Percentiles rank a stretch among this genome's conserved stretches.
These are phyloP conservation scores for Aegilops tauschii DNA, from an alignment of 176 grass and related monocot genomes.

Conservation along the genomic window DNA sequence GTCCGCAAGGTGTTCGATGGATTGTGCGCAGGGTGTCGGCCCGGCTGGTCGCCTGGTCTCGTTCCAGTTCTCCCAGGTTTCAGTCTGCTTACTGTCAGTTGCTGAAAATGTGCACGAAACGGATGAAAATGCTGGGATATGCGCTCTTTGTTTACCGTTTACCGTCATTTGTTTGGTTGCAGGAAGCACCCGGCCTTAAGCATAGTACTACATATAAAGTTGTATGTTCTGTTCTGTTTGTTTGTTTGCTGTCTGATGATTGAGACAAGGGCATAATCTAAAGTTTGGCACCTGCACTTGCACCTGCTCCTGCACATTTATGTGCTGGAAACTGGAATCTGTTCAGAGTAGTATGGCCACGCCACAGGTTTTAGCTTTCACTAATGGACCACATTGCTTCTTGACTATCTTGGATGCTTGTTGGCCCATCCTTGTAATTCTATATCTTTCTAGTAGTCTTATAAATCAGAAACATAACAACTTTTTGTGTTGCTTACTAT, in stretches of 20 bases:
- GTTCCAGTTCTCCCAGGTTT: background rate
- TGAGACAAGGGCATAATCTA: background rate
- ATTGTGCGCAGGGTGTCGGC: background rate
- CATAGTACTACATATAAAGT: too few species aligned
- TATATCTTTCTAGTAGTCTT: background rate
- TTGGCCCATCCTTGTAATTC: background rate
- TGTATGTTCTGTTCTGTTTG: background rate
- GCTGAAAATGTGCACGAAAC: background rate
- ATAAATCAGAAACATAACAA: background rate
- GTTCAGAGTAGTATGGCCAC: background rate
- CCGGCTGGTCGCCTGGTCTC: background rate
- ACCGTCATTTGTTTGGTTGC: background rate
- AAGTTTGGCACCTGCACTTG: background rate
- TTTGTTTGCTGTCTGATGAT: background rate
- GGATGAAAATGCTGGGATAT: background rate
- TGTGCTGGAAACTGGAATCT: background rate
- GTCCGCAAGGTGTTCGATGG: constrained; percentile 6
- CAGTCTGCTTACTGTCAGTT: background rate
- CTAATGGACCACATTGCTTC: background rate
- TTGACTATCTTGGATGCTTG: constrained; percentile 13
- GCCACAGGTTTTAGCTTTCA: background rate
- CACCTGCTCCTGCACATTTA: too few species aligned
- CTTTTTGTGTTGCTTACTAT: background rate
- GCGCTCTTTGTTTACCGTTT: background rate
- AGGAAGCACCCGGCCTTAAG: too few species aligned